Evolutionary conservation across 2,329 filamentous ascomycete genomes (phyloP).

Genomic region (Aspergillus sp.): DNA sequence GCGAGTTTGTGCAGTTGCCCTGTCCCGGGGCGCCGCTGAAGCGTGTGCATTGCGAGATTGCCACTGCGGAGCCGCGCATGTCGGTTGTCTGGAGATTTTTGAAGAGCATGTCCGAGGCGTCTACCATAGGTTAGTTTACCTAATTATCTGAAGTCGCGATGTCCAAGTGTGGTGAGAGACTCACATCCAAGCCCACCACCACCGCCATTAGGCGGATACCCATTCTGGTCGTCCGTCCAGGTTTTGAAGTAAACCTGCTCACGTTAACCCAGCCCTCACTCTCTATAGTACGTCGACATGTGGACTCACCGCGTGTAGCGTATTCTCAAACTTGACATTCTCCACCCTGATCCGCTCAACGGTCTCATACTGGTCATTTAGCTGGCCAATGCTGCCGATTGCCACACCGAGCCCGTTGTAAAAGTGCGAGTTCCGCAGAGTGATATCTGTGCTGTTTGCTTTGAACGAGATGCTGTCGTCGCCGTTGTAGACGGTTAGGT

Average conservation of each 20-base stretch:
- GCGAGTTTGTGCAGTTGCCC: slow-evolving; percentile 46
- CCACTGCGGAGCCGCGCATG: slow-evolving; percentile 36
- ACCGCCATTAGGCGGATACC: slow-evolving; percentile 62
- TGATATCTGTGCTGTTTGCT: slow-evolving; percentile 61
- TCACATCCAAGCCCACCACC: slow-evolving; percentile 60
- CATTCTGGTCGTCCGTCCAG: slow-evolving; percentile 58
- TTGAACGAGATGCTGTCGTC: slow-evolving; percentile 61
- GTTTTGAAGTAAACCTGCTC: slow-evolving; percentile 59
- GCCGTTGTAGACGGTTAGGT: slow-evolving; percentile 57
- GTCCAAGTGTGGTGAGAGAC: slow-evolving; percentile 23
- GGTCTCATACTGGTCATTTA: slow-evolving; percentile 52
- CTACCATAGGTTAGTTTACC: slow-evolving; percentile 12
- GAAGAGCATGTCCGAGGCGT: slow-evolving; percentile 42
- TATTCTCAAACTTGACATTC: slow-evolving; percentile 54
- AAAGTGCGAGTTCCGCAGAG: slow-evolving; percentile 55
- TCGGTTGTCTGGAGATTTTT: slow-evolving; percentile 38
- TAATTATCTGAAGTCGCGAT: not conserved
- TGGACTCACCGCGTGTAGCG: slow-evolving; percentile 46
- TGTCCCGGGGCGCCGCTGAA: slow-evolving; percentile 36
- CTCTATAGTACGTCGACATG: not conserved
- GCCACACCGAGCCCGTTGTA: slow-evolving; percentile 59
- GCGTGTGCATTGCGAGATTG: slow-evolving; percentile 47
- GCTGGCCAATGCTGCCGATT: slow-evolving; percentile 63
- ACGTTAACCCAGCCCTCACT: not conserved
- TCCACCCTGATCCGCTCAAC: slow-evolving; percentile 55